Evolutionary conservation across 2,329 filamentous ascomycete species (phyloP), one percentile per base, ranked within the genome.

Genomic region (Cordyceps fumosorosea): DNA sequence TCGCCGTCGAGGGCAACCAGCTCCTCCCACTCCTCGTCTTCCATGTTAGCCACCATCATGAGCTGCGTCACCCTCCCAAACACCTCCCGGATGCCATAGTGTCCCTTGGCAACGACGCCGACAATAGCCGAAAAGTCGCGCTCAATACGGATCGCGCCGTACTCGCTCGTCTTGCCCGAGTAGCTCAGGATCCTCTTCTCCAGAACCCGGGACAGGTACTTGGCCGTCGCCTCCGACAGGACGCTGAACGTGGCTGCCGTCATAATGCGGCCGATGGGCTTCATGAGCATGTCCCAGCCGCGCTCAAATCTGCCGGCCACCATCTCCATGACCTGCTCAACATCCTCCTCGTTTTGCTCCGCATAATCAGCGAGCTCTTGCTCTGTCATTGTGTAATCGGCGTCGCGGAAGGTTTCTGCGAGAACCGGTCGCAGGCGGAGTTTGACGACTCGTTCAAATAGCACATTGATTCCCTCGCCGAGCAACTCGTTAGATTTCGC

Each of bases 1-100:
- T 86, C 83, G 42, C 77, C 80, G 37, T 79, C 75, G 26, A 72
- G 63, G 47, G 81, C 76, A 7, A 74, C 70, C 45, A 93, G 75
- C 74, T 95, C 91, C 54, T 93, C 90, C 90, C 92, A 96, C 75
- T 97, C 93, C 63, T 97, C 93, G 40, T 95, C 90, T 72, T 97
- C 93, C 91, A 97, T 96, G 68, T 93, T 93, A 72, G 93, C 87
- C 18, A 96, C 85, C 80, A 96, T 85, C 62, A 89, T 85, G 68
- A 96, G 88, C 80, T 97, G 91, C 63, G 83, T 81, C 63, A 89
- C 90, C 69, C 87, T 85, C 32, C 83, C 81, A 77, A 97, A 96
- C 3, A 84, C 76, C 70, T 96, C 92, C 37, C 91, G 81, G 42
- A 95, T 83, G 1, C 84, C 84, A 71, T 96, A 97, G 69, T 89